phyloP scores from a whole-genome alignment of 1,139 yeast genomes.

The Suhomyces panamericanus region DNA sequence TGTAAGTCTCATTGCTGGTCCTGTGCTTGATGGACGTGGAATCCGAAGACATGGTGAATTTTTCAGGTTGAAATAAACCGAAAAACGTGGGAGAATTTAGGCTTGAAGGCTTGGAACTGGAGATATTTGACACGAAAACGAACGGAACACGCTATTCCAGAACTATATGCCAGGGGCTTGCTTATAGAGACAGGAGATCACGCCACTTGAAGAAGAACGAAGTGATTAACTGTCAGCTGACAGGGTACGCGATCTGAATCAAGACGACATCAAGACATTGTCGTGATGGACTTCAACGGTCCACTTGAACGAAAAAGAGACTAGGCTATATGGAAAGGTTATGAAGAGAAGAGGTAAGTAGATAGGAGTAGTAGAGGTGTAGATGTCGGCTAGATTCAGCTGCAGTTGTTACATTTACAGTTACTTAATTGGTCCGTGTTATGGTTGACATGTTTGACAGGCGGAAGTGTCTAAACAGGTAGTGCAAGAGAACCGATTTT shows the following conservation, averaged over 20 bases:
- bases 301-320: too few relatives aligned
- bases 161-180: not conserved
- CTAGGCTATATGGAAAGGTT: too few relatives aligned
- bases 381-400: too few relatives aligned
- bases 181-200: not conserved
- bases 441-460: too few relatives aligned
- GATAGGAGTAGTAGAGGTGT: too few relatives aligned
- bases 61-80: not conserved
- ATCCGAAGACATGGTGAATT: constrained; percentile 1
- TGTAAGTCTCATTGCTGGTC: constrained; percentile 33
- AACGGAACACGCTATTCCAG: not conserved
- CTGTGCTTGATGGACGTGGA: constrained; percentile 36
- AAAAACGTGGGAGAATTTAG: too few relatives aligned
- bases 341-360: too few relatives aligned
- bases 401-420: too few relatives aligned
- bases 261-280: not conserved
- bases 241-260: not conserved
- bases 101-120: too few relatives aligned
- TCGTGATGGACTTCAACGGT: not conserved
- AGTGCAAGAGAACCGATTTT: too few relatives aligned
- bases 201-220: constrained; percentile 1
- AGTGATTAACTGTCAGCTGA: constrained; percentile 2
- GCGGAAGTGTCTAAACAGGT: too few relatives aligned
- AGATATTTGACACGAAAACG: not conserved
- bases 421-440: too few relatives aligned